These are phyloP conservation scores for Hippophae gyantsensis DNA, from an alignment of 306 rosid genomes.

Conservation along the genomic window DNA sequence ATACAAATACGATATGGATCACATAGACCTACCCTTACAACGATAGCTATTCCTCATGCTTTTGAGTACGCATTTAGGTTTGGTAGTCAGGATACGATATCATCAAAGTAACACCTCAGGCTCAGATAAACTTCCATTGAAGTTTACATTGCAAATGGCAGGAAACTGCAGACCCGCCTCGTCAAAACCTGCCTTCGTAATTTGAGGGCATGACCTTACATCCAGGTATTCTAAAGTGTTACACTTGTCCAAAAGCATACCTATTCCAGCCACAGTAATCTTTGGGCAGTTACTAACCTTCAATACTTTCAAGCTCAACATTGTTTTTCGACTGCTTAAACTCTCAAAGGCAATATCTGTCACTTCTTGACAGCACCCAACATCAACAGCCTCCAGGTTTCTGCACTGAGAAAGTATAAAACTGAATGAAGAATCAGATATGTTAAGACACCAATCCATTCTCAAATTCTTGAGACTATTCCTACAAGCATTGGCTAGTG, in stretches of 20 bases:
- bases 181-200: conserved; percentile 63
- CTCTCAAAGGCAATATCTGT: conserved; percentile 72
- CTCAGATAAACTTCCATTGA: conserved; percentile 53
- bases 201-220: conserved; percentile 75
- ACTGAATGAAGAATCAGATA: conserved; percentile 61
- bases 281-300: conserved; percentile 79
- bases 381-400: conserved; percentile 68
- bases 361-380: conserved; percentile 89
- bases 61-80: too few relatives aligned
- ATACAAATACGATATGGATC: too few relatives aligned
- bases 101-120: conserved; percentile 41
- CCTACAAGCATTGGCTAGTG: conserved; percentile 49
- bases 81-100: conserved; percentile 1
- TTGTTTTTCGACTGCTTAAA: conserved; percentile 32
- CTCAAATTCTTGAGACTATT: conserved; percentile 60
- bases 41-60: too few relatives aligned
- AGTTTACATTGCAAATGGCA: conserved; percentile 61
- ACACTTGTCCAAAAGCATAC: conserved; percentile 58
- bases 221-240: conserved; percentile 58
- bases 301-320: conserved; percentile 56
- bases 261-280: conserved; percentile 62
- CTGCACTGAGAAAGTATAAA: conserved; percentile 56
- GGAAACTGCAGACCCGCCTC: conserved; percentile 76
- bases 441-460: conserved; percentile 90
- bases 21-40: too few relatives aligned